These are phyloP conservation scores for Backusella sp. DNA, from an alignment of 192 early-diverging fungal genomes.

Conservation along the genomic window DNA sequence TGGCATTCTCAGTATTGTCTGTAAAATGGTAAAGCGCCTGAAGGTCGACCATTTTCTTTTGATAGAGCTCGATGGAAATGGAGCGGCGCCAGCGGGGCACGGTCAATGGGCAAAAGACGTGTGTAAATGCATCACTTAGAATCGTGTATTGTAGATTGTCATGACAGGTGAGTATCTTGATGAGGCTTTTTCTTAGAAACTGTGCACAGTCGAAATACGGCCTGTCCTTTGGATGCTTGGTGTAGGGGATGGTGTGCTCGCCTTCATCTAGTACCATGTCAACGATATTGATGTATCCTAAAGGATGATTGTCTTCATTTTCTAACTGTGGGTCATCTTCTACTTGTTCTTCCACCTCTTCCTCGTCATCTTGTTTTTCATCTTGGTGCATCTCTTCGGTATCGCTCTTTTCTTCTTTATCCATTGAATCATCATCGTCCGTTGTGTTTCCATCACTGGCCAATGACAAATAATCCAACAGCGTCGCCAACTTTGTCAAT, in stretches of 20 bases:
- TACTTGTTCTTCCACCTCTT: background rate
- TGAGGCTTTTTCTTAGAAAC: background rate
- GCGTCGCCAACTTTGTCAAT: background rate
- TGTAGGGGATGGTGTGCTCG: background rate
- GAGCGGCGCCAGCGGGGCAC: background rate
- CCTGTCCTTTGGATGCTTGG: background rate
- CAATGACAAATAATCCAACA: background rate
- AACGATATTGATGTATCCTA: background rate
- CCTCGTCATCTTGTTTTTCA: background rate
- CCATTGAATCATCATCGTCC: background rate
- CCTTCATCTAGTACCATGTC: background rate
- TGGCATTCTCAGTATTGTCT: slow-evolving; percentile 1
- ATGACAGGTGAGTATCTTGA: background rate
- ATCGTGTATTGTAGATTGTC: background rate
- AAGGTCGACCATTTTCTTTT: background rate
- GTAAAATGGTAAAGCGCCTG: slow-evolving; percentile 1
- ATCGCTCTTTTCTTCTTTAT: background rate
- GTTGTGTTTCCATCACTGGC: background rate
- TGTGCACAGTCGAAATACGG: background rate
- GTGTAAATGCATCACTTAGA: background rate
- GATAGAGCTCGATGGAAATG: background rate
- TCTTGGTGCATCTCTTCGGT: no score
- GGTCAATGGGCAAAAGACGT: background rate
- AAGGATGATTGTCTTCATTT: background rate
- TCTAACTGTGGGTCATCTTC: background rate